Base-by-base conservation (phyloP, 2,329 filamentous ascomycete species). In the Lachnellula cervina region DNA sequence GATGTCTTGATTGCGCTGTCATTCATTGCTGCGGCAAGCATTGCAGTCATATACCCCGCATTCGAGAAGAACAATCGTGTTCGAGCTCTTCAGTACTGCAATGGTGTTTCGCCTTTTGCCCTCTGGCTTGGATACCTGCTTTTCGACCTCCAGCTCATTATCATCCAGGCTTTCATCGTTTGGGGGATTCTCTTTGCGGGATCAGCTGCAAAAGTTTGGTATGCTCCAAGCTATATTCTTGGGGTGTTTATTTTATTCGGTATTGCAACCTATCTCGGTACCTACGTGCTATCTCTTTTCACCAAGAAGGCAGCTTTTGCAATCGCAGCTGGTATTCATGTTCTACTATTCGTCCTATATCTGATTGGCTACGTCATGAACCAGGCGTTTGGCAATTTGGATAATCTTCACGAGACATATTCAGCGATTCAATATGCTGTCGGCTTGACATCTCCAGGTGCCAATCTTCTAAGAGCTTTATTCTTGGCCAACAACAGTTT, bases 371-470 rank as follows among this genome's bases (percentile, higher is more conserved):
- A 78, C 62, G 70, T 79, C 69, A 71, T 69, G 14, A 77, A 80
- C n/a, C 70, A 84, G 54, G 84, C 81, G 0, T 85, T 83, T 62
- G 73, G 77, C 2, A 77, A 80, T 1, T 72, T 76, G 2, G 72
- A 76, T 35, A 73, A 75, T 48, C 76, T 83, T 42, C 78, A 84
- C 60, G 68, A 68, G 9, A 75, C 77, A 54, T 71, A 86, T 53
- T 73, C 76, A 11, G 75, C 78, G 19, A 75, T 79, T 11, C 78
- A 85, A 62, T 87, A 81, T 68, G 77, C 77, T 2, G 76, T 84
- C 49, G 78, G 76, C 0, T 66, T 79, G 0, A 74, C 85, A 47
- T 80, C 81, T 1, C 84, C 84, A 0, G 73, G 80, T 14, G 81
- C 78, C 4, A 86, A 80, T 59, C 70, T 87, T 2, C 71, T 81